Percentiles rank a stretch among this genome's conserved stretches.
These are phyloP conservation scores for Scenedesmus sp. DNA, from an alignment of 163 green algal species.

Conservation along the genomic window DNA sequence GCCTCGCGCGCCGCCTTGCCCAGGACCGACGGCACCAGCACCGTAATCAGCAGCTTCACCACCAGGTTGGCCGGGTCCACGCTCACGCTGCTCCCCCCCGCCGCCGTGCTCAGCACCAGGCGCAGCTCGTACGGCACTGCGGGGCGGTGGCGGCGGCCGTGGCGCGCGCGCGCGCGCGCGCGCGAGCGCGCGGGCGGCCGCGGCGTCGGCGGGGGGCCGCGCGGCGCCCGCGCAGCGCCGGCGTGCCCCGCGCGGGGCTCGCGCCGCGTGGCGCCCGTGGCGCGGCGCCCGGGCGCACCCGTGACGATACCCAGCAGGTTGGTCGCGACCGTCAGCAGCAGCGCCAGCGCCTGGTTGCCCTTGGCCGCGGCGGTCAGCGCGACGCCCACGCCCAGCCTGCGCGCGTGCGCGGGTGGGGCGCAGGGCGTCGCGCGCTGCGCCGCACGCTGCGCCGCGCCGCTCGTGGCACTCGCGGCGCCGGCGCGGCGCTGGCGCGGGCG, in stretches of 20 bases:
- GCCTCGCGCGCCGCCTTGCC: slow-evolving; percentile 65
- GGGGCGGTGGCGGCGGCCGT: too few relatives aligned
- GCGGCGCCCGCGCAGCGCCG: too few relatives aligned
- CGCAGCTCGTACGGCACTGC: slow-evolving; percentile 31
- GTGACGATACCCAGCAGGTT: slow-evolving; percentile 46
- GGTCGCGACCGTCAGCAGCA: slow-evolving; percentile 65
- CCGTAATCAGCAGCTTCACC: slow-evolving; percentile 64
- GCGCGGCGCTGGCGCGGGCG: too few relatives aligned
- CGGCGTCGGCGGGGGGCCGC: too few relatives aligned
- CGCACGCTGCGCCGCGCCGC: too few relatives aligned
- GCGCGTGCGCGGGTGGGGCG: slow-evolving; percentile 74
- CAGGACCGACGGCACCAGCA: slow-evolving; percentile 61
- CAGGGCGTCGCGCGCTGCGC: too few relatives aligned
- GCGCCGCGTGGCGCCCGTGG: too few relatives aligned
- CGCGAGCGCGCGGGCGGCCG: too few relatives aligned
- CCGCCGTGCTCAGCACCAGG: slow-evolving; percentile 26
- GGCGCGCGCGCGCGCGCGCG: too few relatives aligned
- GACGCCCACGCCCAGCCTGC: slow-evolving; percentile 67
- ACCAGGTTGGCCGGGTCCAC: slow-evolving; percentile 50
- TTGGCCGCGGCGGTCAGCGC: slow-evolving; percentile 56
- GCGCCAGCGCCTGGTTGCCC: slow-evolving; percentile 72
- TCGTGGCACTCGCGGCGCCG: too few relatives aligned
- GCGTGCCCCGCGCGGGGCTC: too few relatives aligned
- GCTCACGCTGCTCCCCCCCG: background rate
- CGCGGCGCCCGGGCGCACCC: background rate